Base-by-base conservation (phyloP, 345 rosid genomes). In the Aethionema arabicum region DNA sequence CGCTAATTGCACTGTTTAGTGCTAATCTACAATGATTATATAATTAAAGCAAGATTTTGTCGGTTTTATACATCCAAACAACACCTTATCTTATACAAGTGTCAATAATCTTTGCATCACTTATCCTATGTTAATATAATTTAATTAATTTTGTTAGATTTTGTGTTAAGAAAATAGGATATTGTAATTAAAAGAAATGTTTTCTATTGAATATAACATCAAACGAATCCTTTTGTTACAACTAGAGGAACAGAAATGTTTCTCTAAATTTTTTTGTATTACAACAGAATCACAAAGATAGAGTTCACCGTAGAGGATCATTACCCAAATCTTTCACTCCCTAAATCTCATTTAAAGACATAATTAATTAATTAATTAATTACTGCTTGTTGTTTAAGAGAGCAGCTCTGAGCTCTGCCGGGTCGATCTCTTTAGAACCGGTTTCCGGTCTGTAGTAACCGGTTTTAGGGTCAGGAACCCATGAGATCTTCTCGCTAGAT, bases 401-500 rank as follows among this genome's bases (percentile, higher is more conserved):
- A 38, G 61, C 10, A 21, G 85, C 89, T 12, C 96, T 72, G 0
- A 90, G 78, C 64, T 82, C 93, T 7, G 87, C 93, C 10, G 67
- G 81, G 69, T 90, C 93, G 29, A 84, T 64, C 72, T 83, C 96
- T 7, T 78, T 70, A 3, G 81, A 72, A 33, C 76, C 74, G 67
- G 78, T 82, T 57, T 82, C 97, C 2, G 97, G 95, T 61, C 92
- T 73, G 87, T 85, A 90, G 70, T 68, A 80, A 10, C 97, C 93
- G 67, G 97, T 87, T 30, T 81, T 78, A 4, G 96, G 97, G 65
- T 90, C 96, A 0, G 97, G 97, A 38, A 81, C 75, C 96, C 96
- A 90, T 5, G 89, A 58, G 31, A 74, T 80, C 70, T 78, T 80
- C 77, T 80, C 67, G 52, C 57, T 70, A 7, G 81, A 56, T 15